Evolutionary conservation across 2,329 filamentous ascomycete species (phyloP).

Genomic region (Phyllosticta capitalensis): DNA sequence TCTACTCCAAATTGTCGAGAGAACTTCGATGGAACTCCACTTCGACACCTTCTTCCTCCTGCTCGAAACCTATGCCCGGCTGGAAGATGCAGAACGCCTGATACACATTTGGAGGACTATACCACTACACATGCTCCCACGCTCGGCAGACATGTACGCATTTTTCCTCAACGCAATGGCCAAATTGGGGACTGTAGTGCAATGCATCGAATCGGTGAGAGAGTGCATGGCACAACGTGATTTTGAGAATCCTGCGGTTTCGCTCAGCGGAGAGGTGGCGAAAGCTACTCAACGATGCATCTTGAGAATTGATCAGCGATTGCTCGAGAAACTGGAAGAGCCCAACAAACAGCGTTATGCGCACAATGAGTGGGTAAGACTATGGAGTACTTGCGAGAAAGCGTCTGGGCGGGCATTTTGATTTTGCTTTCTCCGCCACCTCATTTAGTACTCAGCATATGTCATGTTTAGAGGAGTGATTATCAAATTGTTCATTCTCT

Average conservation of each 20-base stretch:
- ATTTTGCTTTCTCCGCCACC: not conserved
- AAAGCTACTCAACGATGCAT: conserved; percentile 47
- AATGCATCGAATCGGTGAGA: conserved; percentile 42
- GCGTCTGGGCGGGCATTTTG: not conserved
- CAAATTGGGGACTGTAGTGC: conserved; percentile 31
- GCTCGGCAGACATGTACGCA: conserved; percentile 47
- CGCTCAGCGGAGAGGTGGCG: conserved; percentile 36
- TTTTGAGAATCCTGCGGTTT: conserved; percentile 43
- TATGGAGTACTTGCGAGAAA: not conserved
- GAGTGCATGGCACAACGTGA: conserved; percentile 52
- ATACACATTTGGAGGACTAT: conserved; percentile 53
- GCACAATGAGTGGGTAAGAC: not conserved
- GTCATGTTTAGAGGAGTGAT: not conserved
- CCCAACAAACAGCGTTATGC: not conserved
- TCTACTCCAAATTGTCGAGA: conserved; percentile 12
- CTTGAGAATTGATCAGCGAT: conserved; percentile 39
- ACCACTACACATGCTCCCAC: conserved; percentile 39
- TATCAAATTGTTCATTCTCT: no score
- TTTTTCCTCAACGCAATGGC: conserved; percentile 44
- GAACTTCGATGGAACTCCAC: conserved; percentile 18
- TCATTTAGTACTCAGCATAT: not conserved
- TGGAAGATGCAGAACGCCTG: conserved; percentile 46
- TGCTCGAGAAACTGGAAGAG: not conserved
- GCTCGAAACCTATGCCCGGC: conserved; percentile 33
- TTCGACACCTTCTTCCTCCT: conserved; percentile 24